Conservation (phyloP, 176 grass and related monocot species). For the Phoenix dactylifera region DNA sequence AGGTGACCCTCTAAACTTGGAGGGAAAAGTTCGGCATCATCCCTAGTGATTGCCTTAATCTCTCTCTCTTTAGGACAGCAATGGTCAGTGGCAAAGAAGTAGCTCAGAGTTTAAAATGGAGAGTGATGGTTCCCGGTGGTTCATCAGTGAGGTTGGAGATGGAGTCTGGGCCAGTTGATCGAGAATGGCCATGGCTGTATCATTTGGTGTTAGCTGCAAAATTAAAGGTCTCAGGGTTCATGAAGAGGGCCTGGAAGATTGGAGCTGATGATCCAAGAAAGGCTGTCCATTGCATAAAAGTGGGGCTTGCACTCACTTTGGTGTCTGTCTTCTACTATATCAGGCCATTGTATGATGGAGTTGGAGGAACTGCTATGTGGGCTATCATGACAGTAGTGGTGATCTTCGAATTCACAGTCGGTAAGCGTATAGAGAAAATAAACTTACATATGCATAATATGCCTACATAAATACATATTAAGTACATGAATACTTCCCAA, state of each 20-base stretch:
- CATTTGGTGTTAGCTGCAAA: background rate
- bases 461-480: no score
- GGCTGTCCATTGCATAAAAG: conserved; percentile 46
- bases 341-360: conserved; percentile 43
- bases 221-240: conserved; percentile 3
- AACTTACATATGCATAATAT: no score
- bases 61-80: conserved; percentile 4
- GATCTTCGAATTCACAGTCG: background rate
- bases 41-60: background rate
- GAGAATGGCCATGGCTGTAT: conserved; percentile 23
- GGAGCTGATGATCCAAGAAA: conserved; percentile 47
- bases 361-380: conserved; percentile 52
- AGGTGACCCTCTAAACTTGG: no score
- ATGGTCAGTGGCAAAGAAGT: conserved; percentile 19
- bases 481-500: no score
- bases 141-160: conserved; percentile 23
- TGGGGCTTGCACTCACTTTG: conserved; percentile 46
- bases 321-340: conserved; percentile 63
- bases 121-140: conserved; percentile 45
- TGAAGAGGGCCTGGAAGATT: conserved; percentile 36
- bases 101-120: conserved; percentile 32
- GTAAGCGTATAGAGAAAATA: background rate
- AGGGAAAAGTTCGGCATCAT: no score
- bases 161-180: background rate
- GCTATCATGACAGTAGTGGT: conserved; percentile 52